A percentile compares a stretch with the other conserved stretches of the same genome.
These are phyloP conservation scores for Neonectria punicea DNA, from an alignment of 2,329 filamentous ascomycete genomes.

Conservation along the genomic window DNA sequence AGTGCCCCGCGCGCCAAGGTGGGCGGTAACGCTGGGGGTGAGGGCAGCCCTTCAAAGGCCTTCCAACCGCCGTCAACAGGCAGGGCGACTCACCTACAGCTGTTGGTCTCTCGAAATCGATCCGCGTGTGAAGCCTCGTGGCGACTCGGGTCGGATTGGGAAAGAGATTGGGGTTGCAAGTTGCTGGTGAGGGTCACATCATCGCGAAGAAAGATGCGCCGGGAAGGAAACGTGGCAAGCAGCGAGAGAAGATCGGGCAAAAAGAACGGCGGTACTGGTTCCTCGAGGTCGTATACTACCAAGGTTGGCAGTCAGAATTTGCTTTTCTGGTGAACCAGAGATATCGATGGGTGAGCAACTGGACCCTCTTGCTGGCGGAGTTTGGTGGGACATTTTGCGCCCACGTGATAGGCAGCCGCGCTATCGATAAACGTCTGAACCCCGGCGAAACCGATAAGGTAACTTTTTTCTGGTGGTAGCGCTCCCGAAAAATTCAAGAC, in stretches of 20 bases:
- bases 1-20: conserved; percentile 41
- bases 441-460: conserved; percentile 43
- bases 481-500: conserved; percentile 17
- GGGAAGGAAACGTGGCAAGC: conserved; percentile 29
- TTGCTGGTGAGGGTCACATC: conserved; percentile 50
- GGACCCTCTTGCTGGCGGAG: conserved; percentile 41
- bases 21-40: conserved; percentile 29
- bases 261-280: conserved; percentile 15
- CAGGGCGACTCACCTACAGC: conserved; percentile 42
- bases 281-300: conserved; percentile 21
- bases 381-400: conserved; percentile 54
- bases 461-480: conserved; percentile 41
- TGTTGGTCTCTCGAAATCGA: conserved; percentile 37
- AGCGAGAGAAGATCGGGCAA: conserved; percentile 18
- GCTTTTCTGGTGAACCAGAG: conserved; percentile 43
- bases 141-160: conserved; percentile 42
- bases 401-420: conserved; percentile 52
- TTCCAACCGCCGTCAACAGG: conserved; percentile 12
- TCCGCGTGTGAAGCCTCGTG: conserved; percentile 36
- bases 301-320: conserved; percentile 33
- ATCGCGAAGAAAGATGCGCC: conserved; percentile 48
- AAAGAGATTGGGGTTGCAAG: conserved; percentile 45
- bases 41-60: conserved; percentile 19
- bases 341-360: conserved; percentile 39
- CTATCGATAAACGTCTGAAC: conserved; percentile 44